Conservation (phyloP, 208 protist species). For the Tritrichomonas musculus region DNA sequence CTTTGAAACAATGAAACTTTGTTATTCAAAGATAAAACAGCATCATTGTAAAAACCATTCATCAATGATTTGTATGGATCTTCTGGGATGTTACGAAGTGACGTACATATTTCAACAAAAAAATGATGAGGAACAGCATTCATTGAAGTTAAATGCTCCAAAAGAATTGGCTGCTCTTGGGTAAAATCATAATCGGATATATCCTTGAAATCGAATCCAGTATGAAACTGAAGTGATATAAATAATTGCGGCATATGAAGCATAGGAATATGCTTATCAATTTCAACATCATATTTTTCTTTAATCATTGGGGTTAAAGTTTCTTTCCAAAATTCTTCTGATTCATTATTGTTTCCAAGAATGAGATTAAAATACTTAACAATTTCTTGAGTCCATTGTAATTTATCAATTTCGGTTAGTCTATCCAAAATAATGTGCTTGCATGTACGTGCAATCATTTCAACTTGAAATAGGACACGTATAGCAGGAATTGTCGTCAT, state of each 20-base stretch:
- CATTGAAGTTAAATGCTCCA: not conserved
- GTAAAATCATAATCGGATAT: not conserved
- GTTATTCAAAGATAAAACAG: not conserved
- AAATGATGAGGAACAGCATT: constrained; percentile 27
- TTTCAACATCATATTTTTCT: not conserved
- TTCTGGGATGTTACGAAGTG: not conserved
- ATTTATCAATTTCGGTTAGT: not conserved
- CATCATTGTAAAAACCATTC: constrained; percentile 24
- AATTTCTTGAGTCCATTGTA: not conserved
- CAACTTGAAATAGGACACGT: not conserved
- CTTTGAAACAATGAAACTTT: not conserved
- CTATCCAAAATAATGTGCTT: not conserved
- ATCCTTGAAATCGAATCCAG: constrained; percentile 8
- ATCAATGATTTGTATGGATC: not conserved
- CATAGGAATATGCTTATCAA: not conserved
- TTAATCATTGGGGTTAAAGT: not conserved
- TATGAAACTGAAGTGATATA: constrained; percentile 19
- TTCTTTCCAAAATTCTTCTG: not conserved
- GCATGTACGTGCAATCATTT: constrained; percentile 17
- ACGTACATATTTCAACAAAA: not conserved
- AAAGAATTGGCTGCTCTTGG: not conserved
- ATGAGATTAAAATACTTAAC: not conserved
- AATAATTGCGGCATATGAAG: constrained; percentile 5
- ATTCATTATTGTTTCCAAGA: not conserved
- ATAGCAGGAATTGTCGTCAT: not conserved